phyloP scores from a whole-genome alignment of 129 eudicot species.

The Chrysanthemum seticuspe region DNA sequence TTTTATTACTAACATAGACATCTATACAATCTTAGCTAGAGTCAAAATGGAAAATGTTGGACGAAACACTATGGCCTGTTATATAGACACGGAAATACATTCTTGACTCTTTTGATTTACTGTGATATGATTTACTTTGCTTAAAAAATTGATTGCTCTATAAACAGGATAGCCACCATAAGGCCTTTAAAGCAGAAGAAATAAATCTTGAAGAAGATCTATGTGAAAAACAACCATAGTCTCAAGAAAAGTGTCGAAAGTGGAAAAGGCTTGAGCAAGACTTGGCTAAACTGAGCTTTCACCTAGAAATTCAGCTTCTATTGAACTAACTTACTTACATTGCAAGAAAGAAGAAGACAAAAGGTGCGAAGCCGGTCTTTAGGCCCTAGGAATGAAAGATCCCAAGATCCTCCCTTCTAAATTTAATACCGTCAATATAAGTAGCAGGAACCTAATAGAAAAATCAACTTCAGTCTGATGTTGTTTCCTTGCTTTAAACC shows the following conservation, averaged over 20 bases:
- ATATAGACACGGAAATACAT: not conserved
- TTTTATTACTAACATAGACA: too few relatives aligned
- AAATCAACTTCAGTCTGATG: too few relatives aligned
- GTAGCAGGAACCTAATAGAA: too few relatives aligned
- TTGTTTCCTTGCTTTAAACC: too few relatives aligned
- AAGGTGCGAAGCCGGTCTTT: too few relatives aligned
- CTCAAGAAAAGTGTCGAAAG: constrained; percentile 42
- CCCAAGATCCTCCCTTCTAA: too few relatives aligned
- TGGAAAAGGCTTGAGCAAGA: constrained; percentile 48
- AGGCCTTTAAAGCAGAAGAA: constrained; percentile 53
- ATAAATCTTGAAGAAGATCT: constrained; percentile 48
- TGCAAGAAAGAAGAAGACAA: too few relatives aligned
- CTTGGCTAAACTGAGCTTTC: not conserved
- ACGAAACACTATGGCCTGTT: not conserved
- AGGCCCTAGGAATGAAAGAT: too few relatives aligned
- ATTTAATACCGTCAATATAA: too few relatives aligned
- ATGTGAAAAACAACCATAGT: constrained; percentile 38
- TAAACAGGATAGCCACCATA: constrained; percentile 43
- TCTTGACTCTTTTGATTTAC: not conserved
- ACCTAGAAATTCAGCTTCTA: too few relatives aligned
- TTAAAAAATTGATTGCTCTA: not conserved
- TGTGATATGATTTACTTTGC: not conserved
- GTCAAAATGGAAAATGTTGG: constrained; percentile 50
- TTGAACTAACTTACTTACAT: too few relatives aligned
- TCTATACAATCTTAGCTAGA: constrained; percentile 16